Percentiles rank a stretch among this genome's conserved stretches.
Conservation (phyloP, 192 early-diverging fungal species). For the Coemansia sp. region DNA sequence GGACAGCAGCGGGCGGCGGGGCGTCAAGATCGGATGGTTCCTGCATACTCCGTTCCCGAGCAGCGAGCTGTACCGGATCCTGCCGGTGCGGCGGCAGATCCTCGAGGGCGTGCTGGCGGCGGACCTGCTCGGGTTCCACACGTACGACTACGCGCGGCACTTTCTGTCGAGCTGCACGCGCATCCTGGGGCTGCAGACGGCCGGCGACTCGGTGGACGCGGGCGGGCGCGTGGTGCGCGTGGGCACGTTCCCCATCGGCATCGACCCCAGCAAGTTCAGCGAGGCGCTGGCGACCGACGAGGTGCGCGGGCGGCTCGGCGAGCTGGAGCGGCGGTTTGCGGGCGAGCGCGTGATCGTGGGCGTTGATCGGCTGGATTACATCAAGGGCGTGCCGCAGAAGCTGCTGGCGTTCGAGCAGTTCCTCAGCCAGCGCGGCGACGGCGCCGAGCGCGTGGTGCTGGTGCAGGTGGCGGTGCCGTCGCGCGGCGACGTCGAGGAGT, state of each 20-base stretch:
- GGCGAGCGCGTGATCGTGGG: conserved; percentile 92
- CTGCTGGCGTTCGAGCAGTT: conserved; percentile 95
- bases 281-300: conserved; percentile 74
- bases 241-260: conserved; percentile 99
- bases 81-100: conserved; percentile 93
- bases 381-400: conserved; percentile 99
- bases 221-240: conserved; percentile 77
- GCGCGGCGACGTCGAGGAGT: conserved; percentile 98
- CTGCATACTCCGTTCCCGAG: conserved; percentile 98
- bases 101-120: conserved; percentile 88
- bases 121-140: conserved; percentile 98
- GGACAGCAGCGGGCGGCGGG: conserved; percentile 58
- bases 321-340: conserved; percentile 82
- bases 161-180: conserved; percentile 97
- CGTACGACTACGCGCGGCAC: conserved; percentile 98
- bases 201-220: conserved; percentile 92
- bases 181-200: conserved; percentile 90
- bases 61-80: conserved; percentile 95
- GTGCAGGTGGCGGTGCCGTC: conserved; percentile 99
- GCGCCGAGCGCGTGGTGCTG: conserved; percentile 90
- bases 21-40: conserved; percentile 98
- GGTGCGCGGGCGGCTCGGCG: conserved; percentile 76
- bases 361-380: conserved; percentile 98
- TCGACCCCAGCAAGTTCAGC: conserved; percentile 92
- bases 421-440: conserved; percentile 84